Base-by-base conservation (phyloP, 148 eudicot genomes). In the Cornus controversa region DNA sequence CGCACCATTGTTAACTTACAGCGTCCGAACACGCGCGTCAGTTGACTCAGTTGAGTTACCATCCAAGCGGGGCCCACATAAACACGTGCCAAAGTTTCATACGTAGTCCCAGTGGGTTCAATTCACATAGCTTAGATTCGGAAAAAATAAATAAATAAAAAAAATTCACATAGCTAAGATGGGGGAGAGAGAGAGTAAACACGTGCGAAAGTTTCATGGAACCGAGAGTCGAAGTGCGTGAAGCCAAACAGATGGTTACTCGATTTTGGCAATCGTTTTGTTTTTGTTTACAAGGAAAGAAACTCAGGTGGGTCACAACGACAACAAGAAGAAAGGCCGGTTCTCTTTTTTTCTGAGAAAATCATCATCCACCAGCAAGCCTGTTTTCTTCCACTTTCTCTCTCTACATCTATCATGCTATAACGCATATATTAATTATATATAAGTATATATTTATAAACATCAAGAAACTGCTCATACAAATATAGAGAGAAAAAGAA, bases 401-500 rank as follows among this genome's bases (percentile, higher is more conserved):
- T 54, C 42, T 47, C 50, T 57, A 27, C 64, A 29, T 15, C 40
- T 42, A 57, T 20, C 6, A 3, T 50, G 18, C 1, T 50, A 50
- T 9, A 54, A 54, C 60, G 22, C 64, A 60, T n/a, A n/a, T 22
- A 27, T 36, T 20, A 47, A 26, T 8, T 72, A 13, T 1, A 23
- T 16, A 23, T 29, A 40, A 1, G 1, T 8, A 50, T 47, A n/a
- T 65, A 24, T n/a, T 22, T 5, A 26, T 67, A 18, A 10, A 11
- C 16, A 25, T 18, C 22, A 24, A 10, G 26, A 10, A 72, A 57
- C 78, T 47, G 54, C 65, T 60, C 45, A 65, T 58, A 10, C 0
- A 40, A 40, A 6, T 40, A 40, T 7, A 67, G 31, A 58, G 74
- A 67, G 58, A 28, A 71, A 73, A 36, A 68, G 66, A 62, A 70